Evolutionary conservation across 2,329 filamentous ascomycete genomes (phyloP).

Genomic region (Grosmannia penicillata): DNA sequence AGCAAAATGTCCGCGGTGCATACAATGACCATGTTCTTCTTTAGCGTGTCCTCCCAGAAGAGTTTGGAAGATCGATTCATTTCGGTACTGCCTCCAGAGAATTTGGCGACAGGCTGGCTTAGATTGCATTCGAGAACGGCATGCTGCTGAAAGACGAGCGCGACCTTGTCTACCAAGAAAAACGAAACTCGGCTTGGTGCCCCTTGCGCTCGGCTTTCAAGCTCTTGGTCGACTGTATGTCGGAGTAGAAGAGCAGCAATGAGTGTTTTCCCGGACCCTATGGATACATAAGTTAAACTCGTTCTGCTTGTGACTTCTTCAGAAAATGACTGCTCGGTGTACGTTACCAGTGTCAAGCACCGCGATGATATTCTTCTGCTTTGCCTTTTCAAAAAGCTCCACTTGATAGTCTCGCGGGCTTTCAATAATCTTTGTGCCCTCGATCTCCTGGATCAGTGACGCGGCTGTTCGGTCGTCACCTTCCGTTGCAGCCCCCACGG

Average conservation of each 20-base stretch:
- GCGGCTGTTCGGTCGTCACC: constrained; percentile 18
- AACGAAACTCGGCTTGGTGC: constrained; percentile 56
- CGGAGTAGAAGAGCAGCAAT: constrained; percentile 78
- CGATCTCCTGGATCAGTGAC: constrained; percentile 20
- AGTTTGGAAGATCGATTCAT: constrained; percentile 20
- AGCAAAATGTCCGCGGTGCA: constrained; percentile 83
- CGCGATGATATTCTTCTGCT: constrained; percentile 73
- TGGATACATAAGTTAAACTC: no score
- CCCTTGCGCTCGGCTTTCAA: constrained; percentile 51
- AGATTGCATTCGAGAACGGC: constrained; percentile 71
- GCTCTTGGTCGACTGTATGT: constrained; percentile 61
- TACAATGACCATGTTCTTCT: constrained; percentile 67
- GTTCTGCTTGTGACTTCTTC: no score
- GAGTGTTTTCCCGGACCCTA: constrained; percentile 86
- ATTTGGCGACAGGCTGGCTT: constrained; percentile 55
- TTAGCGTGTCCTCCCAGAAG: constrained; percentile 37
- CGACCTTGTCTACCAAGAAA: constrained; percentile 83
- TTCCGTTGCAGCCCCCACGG: constrained; percentile 13
- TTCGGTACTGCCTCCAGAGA: constrained; percentile 56
- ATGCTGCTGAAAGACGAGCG: constrained; percentile 80
- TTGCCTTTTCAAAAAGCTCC: constrained; percentile 81
- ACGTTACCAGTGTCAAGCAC: constrained; percentile 70
- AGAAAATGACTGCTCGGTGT: background rate
- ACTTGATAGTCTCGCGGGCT: constrained; percentile 81
- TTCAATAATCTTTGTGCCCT: constrained; percentile 44